Evolutionary conservation across 2,329 filamentous ascomycete genomes (phyloP).

Genomic region (Talaromyces sp.): DNA sequence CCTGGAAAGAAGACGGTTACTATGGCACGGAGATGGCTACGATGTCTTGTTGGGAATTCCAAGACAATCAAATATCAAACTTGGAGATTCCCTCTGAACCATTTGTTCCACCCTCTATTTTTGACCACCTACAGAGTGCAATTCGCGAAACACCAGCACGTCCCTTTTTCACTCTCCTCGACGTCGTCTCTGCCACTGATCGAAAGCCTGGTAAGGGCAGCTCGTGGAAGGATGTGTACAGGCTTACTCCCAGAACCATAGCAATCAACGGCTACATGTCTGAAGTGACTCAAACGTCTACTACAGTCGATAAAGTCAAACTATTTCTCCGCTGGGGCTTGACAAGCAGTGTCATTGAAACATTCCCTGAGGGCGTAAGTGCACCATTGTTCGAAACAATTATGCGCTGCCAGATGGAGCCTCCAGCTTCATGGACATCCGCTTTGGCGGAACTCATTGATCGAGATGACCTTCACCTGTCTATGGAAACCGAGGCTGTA

Average conservation of each 20-base stretch:
- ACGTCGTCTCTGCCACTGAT: slow-evolving; percentile 37
- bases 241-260: slow-evolving; percentile 59
- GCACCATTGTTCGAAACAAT: slow-evolving; percentile 79
- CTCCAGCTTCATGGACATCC: slow-evolving; percentile 69
- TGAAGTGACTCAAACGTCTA: slow-evolving; percentile 46
- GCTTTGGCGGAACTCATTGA: slow-evolving; percentile 70
- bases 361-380: slow-evolving; percentile 77
- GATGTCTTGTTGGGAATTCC: slow-evolving; percentile 51
- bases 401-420: slow-evolving; percentile 74
- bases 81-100: slow-evolving; percentile 45
- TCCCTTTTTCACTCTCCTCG: slow-evolving; percentile 47
- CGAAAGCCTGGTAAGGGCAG: slow-evolving; percentile 23
- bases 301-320: slow-evolving; percentile 63
- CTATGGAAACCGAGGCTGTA: slow-evolving; percentile 50
- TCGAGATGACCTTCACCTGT: slow-evolving; percentile 71
- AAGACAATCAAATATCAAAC: slow-evolving; percentile 44
- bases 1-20: slow-evolving; percentile 45
- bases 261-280: slow-evolving; percentile 66
- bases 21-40: slow-evolving; percentile 58
- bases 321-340: slow-evolving; percentile 68
- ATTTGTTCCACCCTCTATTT: slow-evolving; percentile 55
- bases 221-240: slow-evolving; percentile 33
- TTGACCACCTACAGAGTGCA: slow-evolving; percentile 49
- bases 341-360: slow-evolving; percentile 61
- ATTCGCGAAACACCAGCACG: slow-evolving; percentile 23